Conservation (phyloP, 148 eudicot genomes). For the Fagopyrum homotropicum region DNA sequence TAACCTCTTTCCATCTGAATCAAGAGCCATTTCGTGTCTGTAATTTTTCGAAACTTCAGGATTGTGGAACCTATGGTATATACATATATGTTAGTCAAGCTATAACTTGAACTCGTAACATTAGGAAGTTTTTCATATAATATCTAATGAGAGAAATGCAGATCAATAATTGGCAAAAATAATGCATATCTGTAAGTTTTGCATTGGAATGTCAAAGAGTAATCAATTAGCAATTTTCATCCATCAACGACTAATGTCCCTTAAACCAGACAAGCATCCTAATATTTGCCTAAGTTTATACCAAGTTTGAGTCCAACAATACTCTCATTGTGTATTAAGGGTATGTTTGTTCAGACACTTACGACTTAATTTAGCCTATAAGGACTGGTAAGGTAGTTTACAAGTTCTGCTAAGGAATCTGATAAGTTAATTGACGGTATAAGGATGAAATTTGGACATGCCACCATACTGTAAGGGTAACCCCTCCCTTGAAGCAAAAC, state of each 20-base stretch:
- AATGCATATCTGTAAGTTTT: neutral
- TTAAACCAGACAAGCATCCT: too few relatives aligned
- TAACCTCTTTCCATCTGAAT: conserved; percentile 73
- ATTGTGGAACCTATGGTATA: conserved; percentile 44
- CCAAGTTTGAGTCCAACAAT: neutral
- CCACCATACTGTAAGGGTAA: neutral
- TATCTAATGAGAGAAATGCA: neutral
- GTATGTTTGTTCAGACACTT: too few relatives aligned
- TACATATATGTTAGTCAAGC: neutral
- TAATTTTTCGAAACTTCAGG: conserved; percentile 22
- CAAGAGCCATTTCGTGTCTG: conserved; percentile 82
- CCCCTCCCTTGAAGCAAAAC: neutral
- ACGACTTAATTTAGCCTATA: neutral
- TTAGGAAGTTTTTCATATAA: neutral
- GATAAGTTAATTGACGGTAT: neutral
- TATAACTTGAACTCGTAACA: neutral
- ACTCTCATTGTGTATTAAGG: neutral
- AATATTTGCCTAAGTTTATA: too few relatives aligned
- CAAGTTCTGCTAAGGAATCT: neutral
- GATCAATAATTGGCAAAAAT: neutral
- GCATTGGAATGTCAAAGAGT: neutral
- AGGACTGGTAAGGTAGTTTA: neutral
- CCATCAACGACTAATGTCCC: neutral
- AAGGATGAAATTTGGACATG: neutral
- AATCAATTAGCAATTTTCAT: neutral